Evolutionary conservation across 352 stramenopile species (phyloP), one percentile per base, ranked within the genome.

Genomic region (Globisporangium parvum): DNA sequence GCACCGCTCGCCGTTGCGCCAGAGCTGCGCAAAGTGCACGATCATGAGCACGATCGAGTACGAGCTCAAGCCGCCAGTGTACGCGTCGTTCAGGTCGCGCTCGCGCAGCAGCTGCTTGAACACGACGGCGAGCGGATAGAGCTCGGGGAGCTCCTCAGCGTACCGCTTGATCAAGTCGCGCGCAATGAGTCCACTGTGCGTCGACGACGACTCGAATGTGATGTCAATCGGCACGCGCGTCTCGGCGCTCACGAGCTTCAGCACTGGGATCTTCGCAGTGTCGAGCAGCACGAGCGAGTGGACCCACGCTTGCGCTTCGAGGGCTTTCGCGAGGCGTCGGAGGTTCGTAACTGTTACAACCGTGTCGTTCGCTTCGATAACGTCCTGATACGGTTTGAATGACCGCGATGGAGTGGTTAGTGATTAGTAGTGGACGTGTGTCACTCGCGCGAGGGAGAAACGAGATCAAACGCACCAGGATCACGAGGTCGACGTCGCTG

Each of bases 41-140:
- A 96, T 80, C 90, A 97, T 97, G 9, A 97, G 71, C 53, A 96
- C 85, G n/a, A 96, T 70, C 24, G 87, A 95, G 65, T 97, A 97
- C 51, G 85, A 96, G 55, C 85, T 96, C 3, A 97, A 69, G 2
- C 90, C 90, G 40, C 90, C 90, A 0, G 85, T 96, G 63, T 96
- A 97, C 10, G 87, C 85, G 60, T 97, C 88, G 59, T 97, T 97
- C 12, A 97, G 67, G 40, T 91, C 85, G 17, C 89, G 84, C 59
- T 92, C 86, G 11, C 86, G 82, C 42, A 97, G 69, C 18, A 97
- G 63, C 51, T 96, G 85, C 71, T 97, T 97, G 52, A 97, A 87
- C 2, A 97, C 77, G 53, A 97, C 83, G 0, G 85, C 84, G 12
- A 97, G 59, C 1, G 90, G 90, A 41, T 95, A 94, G 6, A 97